Base-by-base conservation (phyloP, 257 asterid species). In the Galeopsis tetrahit region DNA sequence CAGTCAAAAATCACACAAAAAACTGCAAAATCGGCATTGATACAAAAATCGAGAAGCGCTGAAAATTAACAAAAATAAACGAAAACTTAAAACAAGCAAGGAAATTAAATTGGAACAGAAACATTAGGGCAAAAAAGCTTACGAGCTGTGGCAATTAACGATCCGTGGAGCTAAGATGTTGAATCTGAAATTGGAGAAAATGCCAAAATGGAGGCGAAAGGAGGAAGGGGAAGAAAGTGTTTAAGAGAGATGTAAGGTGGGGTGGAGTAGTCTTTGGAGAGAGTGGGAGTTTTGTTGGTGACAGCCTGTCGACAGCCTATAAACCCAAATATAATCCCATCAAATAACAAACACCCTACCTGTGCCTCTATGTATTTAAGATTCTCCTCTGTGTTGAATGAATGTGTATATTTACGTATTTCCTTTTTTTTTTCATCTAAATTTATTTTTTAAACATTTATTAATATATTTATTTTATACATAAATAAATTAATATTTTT, bases 271-370 rank as follows among this genome's bases (percentile, higher is more conserved):
- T 70, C 82, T 70, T 77, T 14, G 49, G 76, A 70, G 83, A 68
- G 81, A 71, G 79, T 31, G 69, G 74, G 78, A 71, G 42, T 65
- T 56, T 77, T 74, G 84, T 77, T 73, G 82, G 77, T 78, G 80
- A 81, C 82, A 81, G 85, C 56, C 82, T 77, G 82, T 81, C 75
- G 85, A 82, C 85, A 81, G 83, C 83, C 68, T 75, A 81, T 82
- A 57, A 73, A 61, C 49, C 82, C 69, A 64, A 70, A 70, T 64
- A 21, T 21, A 21, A 21, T 21, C 28, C 28, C 28, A 21, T 21
- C 28, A 21, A 21, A 21, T 21, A 21, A 21, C 28, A 21, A 21
- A 21, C 28, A 21, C 28, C 28, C 28, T 21, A 21, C 28, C 28
- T 21, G 28, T 21, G 28, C 52, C 57, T 53, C 57, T 48, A 60